Evolutionary conservation across 2,329 filamentous ascomycete species (phyloP).

Genomic region (Thelonectria olida): DNA sequence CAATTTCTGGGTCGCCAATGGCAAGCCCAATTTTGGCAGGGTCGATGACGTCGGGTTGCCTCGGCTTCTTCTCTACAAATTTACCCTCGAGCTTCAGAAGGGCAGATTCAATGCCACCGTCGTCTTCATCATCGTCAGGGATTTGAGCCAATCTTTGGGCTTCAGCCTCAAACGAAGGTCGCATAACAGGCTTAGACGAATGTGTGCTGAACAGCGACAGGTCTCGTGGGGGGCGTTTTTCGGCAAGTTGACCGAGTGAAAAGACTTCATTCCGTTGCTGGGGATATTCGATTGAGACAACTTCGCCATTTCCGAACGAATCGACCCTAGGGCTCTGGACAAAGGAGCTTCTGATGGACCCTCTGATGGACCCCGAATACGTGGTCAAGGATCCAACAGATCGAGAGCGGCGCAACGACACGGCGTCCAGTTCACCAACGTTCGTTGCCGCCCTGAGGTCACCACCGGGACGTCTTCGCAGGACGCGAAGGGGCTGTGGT

Average conservation of each 20-base stretch:
- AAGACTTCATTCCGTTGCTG: slow-evolving; percentile 56
- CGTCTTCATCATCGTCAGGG: slow-evolving; percentile 78
- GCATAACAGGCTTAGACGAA: slow-evolving; percentile 70
- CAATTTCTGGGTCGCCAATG: slow-evolving; percentile 38
- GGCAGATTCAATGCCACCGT: slow-evolving; percentile 91
- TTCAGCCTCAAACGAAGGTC: slow-evolving; percentile 86
- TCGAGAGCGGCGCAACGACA: slow-evolving; percentile 60
- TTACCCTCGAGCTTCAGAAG: slow-evolving; percentile 91
- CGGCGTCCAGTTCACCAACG: slow-evolving; percentile 67
- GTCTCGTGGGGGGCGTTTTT: slow-evolving; percentile 55
- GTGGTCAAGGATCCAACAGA: slow-evolving; percentile 69
- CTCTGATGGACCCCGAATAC: slow-evolving; percentile 68
- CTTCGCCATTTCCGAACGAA: slow-evolving; percentile 37
- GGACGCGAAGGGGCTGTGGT: slow-evolving; percentile 66
- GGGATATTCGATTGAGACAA: slow-evolving; percentile 29
- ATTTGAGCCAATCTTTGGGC: slow-evolving; percentile 88
- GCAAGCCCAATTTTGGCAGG: slow-evolving; percentile 34
- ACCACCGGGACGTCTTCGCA: slow-evolving; percentile 79
- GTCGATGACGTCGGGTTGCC: slow-evolving; percentile 18
- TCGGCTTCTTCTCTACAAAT: slow-evolving; percentile 65
- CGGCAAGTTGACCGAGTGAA: slow-evolving; percentile 67
- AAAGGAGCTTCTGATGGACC: slow-evolving; percentile 68
- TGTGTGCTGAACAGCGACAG: slow-evolving; percentile 69
- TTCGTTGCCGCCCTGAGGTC: slow-evolving; percentile 76
- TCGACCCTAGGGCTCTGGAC: slow-evolving; percentile 52